Conservation (phyloP, 345 rosid species). For the Microthlaspi erraticum region DNA sequence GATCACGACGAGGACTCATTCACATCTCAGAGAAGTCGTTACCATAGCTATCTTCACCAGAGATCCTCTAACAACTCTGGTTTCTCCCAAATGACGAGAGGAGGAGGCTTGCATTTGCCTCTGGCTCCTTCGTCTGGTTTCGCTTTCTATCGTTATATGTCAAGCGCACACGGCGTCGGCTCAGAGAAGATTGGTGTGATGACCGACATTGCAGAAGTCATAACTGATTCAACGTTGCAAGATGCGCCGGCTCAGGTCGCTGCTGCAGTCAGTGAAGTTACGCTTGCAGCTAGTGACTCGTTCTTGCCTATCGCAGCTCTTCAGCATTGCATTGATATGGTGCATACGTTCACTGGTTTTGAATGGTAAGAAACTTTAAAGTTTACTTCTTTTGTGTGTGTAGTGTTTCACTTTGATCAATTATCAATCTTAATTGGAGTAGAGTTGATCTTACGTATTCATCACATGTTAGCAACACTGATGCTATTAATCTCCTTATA, state of each 20-base stretch:
- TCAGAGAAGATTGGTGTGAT: slow-evolving; percentile 55
- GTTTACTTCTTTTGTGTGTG: neutral
- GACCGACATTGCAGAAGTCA: slow-evolving; percentile 55
- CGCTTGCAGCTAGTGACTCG: slow-evolving; percentile 75
- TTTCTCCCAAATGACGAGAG: slow-evolving; percentile 33
- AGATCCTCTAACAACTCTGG: slow-evolving; percentile 44
- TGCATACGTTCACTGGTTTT: slow-evolving; percentile 68
- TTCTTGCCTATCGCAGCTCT: slow-evolving; percentile 66
- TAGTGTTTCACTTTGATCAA: neutral
- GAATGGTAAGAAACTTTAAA: slow-evolving; percentile 53
- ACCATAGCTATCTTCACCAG: slow-evolving; percentile 46
- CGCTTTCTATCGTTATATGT: slow-evolving; percentile 62
- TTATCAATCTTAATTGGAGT: neutral
- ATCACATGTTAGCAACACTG: neutral
- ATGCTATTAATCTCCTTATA: too few species aligned
- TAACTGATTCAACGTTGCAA: slow-evolving; percentile 56
- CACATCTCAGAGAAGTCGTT: slow-evolving; percentile 43
- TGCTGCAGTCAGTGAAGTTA: slow-evolving; percentile 65
- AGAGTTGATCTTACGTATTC: neutral
- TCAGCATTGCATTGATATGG: slow-evolving; percentile 72
- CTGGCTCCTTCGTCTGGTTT: slow-evolving; percentile 46
- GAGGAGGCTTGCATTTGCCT: slow-evolving; percentile 44
- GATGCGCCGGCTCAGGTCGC: slow-evolving; percentile 57
- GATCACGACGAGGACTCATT: slow-evolving; percentile 42
- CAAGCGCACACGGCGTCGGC: slow-evolving; percentile 54